Evolutionary conservation across 768 basidiomycete genomes (phyloP).

Genomic region (Russula sp.): DNA sequence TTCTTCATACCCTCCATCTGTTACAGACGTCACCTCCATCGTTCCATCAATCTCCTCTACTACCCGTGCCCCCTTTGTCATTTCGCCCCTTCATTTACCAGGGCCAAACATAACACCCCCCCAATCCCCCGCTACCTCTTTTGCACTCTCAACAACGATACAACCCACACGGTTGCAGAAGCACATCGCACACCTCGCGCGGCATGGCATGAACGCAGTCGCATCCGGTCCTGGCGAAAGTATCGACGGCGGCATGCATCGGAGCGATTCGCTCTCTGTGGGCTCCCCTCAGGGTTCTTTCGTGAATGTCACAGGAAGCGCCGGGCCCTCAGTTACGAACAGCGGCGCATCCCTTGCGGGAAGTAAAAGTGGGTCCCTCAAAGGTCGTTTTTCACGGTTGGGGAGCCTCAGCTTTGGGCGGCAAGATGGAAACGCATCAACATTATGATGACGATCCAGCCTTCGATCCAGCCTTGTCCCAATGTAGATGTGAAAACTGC

Average conservation of each 20-base stretch:
- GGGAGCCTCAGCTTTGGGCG: conserved; percentile 68
- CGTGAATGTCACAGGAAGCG: conserved; percentile 58
- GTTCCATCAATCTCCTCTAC: conserved; percentile 31
- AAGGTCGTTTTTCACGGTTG: conserved; percentile 68
- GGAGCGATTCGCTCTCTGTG: conserved; percentile 51
- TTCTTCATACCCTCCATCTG: conserved; percentile 15
- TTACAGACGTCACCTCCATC: conserved; percentile 35
- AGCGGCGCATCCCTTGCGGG: conserved; percentile 55
- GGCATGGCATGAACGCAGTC: conserved; percentile 78
- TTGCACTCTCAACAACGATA: conserved; percentile 44
- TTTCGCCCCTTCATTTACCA: conserved; percentile 49
- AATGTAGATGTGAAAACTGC: not conserved
- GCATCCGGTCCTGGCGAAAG: conserved; percentile 67
- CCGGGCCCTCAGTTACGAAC: conserved; percentile 29
- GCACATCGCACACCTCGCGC: conserved; percentile 72
- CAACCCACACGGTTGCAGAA: conserved; percentile 61
- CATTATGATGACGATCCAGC: not conserved
- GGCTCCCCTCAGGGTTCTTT: conserved; percentile 71
- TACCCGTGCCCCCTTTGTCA: conserved; percentile 30
- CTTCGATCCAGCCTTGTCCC: not conserved
- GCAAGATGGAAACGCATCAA: conserved; percentile 27
- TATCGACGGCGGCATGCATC: conserved; percentile 22
- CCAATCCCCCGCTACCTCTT: conserved; percentile 26
- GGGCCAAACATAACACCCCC: conserved; percentile 39
- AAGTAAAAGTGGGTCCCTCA: conserved; percentile 55